Conservation (phyloP, 1,139 yeast genomes). For the Yamadazyma songkhlaensis region DNA sequence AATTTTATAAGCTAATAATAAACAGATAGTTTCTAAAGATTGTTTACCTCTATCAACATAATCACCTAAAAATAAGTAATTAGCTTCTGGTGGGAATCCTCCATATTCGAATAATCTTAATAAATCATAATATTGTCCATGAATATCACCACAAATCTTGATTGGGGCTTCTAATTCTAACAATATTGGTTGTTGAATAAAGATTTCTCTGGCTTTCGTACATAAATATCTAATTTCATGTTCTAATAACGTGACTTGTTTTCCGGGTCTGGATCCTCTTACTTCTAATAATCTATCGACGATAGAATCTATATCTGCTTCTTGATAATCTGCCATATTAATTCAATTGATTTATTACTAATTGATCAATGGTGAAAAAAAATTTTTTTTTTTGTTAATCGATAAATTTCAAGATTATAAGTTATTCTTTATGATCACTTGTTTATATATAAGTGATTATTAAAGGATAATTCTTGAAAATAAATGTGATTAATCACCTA, state of each 20-base stretch:
- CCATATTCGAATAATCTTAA: constrained; percentile 95
- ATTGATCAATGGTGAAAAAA: not conserved
- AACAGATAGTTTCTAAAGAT: constrained; percentile 89
- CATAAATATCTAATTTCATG: constrained; percentile 93
- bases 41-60: constrained; percentile 98
- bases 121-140: constrained; percentile 95
- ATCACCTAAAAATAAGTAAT: constrained; percentile 91
- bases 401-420: too few relatives aligned
- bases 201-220: constrained; percentile 96
- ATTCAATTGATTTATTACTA: not conserved
- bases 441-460: too few relatives aligned
- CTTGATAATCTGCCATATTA: constrained; percentile 58
- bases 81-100: constrained; percentile 99
- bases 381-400: too few relatives aligned
- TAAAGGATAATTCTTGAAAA: too few relatives aligned
- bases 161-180: constrained; percentile 97
- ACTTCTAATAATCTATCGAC: constrained; percentile 96
- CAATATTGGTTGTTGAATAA: constrained; percentile 94
- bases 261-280: constrained; percentile 97
- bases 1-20: constrained; percentile 89
- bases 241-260: constrained; percentile 90
- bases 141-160: constrained; percentile 92
- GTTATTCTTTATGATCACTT: too few relatives aligned
- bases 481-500: not conserved
- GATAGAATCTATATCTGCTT: constrained; percentile 95